Evolutionary conservation across 2,329 filamentous ascomycete species (phyloP).

Genomic region (Chalaropsis thielavioides): DNA sequence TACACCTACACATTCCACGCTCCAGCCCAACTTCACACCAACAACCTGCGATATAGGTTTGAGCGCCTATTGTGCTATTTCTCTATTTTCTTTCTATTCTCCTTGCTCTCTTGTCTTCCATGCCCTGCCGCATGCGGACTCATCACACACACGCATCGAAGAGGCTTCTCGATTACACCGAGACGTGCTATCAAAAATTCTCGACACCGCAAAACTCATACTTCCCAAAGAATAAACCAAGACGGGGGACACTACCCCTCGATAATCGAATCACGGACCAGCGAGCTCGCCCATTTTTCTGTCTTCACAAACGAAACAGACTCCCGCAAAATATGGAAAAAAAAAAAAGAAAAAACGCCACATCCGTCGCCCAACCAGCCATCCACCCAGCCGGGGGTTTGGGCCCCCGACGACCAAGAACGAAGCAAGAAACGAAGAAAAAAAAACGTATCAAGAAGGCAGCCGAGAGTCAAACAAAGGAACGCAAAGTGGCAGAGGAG

Average conservation of each 20-base stretch:
- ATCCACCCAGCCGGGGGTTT: background rate
- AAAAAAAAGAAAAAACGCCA: background rate
- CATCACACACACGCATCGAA: background rate
- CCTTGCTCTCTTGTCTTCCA: background rate
- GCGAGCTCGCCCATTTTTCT: background rate
- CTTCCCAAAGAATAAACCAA: background rate
- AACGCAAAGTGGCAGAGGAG: constrained; percentile 20
- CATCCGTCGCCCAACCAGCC: background rate
- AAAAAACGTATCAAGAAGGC: background rate
- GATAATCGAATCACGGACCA: background rate
- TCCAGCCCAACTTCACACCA: background rate
- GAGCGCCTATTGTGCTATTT: background rate
- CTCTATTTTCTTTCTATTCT: background rate
- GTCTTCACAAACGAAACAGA: background rate
- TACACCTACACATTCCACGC: background rate
- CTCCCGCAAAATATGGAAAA: background rate
- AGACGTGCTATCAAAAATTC: background rate
- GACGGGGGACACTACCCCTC: background rate
- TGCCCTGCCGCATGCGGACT: background rate
- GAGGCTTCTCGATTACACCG: background rate
- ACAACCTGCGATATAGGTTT: no score
- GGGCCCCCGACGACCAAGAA: background rate
- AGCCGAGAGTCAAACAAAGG: background rate
- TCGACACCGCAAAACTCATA: background rate
- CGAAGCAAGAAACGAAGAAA: background rate